phyloP scores from a whole-genome alignment of 1,284 basidiomycete genomes.

The Chiua sp. region DNA sequence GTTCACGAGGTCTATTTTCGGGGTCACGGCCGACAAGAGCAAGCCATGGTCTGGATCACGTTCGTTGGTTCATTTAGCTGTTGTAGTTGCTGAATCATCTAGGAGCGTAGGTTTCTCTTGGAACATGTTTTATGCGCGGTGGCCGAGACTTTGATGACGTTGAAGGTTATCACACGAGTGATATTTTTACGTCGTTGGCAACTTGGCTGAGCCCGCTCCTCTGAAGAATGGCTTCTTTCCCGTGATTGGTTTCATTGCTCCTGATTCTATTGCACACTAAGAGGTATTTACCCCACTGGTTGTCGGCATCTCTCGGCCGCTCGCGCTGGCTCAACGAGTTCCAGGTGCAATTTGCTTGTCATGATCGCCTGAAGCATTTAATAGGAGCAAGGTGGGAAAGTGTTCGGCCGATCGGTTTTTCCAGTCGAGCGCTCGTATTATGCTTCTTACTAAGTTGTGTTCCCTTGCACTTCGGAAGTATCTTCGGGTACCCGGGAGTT shows the following conservation, averaged over 20 bases:
- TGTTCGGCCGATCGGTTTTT: conserved; percentile 13
- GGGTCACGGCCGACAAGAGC: not conserved
- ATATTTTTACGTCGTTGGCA: not conserved
- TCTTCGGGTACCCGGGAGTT: not conserved
- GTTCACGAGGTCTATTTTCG: not conserved
- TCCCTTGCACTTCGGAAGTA: not conserved
- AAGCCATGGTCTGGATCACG: not conserved
- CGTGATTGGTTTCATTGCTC: not conserved
- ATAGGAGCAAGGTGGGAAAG: conserved; percentile 1
- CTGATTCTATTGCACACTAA: not conserved
- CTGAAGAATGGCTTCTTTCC: not conserved
- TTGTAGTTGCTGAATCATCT: not conserved
- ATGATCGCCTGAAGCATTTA: not conserved
- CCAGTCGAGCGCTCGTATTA: not conserved
- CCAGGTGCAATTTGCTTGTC: not conserved
- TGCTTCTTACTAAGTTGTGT: not conserved
- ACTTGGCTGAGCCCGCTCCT: not conserved
- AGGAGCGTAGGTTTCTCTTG: not conserved
- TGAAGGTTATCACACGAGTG: too few species aligned
- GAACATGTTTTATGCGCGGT: conserved; percentile 1
- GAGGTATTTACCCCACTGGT: not conserved
- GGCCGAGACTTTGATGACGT: not conserved
- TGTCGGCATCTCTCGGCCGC: not conserved
- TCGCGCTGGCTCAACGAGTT: not conserved
- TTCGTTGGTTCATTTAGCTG: not conserved